phyloP scores from a whole-genome alignment of 345 rosid genomes.

The Populus simonii region DNA sequence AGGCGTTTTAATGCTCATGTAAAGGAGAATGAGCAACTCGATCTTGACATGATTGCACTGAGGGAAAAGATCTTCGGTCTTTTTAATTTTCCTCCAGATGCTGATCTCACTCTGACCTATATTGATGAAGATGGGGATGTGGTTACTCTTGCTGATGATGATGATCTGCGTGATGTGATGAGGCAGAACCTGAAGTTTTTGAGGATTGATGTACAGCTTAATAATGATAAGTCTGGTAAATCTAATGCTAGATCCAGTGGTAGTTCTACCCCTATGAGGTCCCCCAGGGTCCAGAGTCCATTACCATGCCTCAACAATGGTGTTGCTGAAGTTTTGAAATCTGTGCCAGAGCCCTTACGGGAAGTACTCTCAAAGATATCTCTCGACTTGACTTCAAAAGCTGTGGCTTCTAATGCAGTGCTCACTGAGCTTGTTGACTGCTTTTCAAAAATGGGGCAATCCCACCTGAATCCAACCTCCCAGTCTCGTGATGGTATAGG shows the following conservation, averaged over 20 bases:
- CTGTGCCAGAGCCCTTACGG: conserved; percentile 59
- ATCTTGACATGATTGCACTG: conserved; percentile 57
- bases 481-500: conserved; percentile 18
- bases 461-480: conserved; percentile 17
- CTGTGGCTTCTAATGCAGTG: conserved; percentile 42
- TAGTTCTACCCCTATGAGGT: conserved; percentile 51
- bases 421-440: conserved; percentile 36
- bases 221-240: conserved; percentile 26
- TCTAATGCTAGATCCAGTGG: conserved; percentile 47
- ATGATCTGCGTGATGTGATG: conserved; percentile 66
- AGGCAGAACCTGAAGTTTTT: conserved; percentile 72
- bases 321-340: conserved; percentile 52
- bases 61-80: conserved; percentile 60
- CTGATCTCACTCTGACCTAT: conserved; percentile 62
- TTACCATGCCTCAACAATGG: conserved; percentile 36
- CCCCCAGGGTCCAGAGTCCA: conserved; percentile 36
- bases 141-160: conserved; percentile 71
- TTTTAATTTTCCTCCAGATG: conserved; percentile 51
- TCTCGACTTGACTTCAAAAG: conserved; percentile 53
- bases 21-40: conserved; percentile 52
- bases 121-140: conserved; percentile 88
- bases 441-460: conserved; percentile 42
- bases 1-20: conserved; percentile 72
- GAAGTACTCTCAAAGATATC: conserved; percentile 53
- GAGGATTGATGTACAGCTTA: conserved; percentile 51